phyloP scores from a whole-genome alignment of 2,329 filamentous ascomycete species.

The Hymenoscyphus scutula region DNA sequence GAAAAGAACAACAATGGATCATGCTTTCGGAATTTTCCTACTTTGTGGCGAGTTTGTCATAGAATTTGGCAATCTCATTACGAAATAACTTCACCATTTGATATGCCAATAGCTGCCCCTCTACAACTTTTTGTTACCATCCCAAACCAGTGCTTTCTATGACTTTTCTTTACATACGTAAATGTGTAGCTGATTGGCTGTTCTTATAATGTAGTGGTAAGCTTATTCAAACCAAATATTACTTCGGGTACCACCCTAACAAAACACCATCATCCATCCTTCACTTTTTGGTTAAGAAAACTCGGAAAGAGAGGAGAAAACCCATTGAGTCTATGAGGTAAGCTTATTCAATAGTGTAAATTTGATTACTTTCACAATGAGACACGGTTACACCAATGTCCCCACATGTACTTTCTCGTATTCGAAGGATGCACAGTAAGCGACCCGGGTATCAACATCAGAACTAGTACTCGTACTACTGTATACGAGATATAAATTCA shows the following conservation, averaged over 20 bases:
- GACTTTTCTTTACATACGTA: neutral
- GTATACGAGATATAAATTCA: neutral
- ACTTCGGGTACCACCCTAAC: neutral
- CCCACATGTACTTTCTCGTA: neutral
- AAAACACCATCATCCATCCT: too few relatives aligned
- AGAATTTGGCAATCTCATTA: neutral
- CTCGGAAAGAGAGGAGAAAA: neutral
- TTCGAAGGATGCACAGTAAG: conserved; percentile 1
- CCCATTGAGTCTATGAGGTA: neutral
- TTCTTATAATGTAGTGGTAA: neutral
- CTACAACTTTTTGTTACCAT: neutral
- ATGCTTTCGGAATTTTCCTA: too few relatives aligned
- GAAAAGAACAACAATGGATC: too few relatives aligned
- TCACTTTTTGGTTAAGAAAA: too few relatives aligned
- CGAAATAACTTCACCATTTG: neutral
- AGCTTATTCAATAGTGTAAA: neutral
- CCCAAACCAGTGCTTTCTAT: neutral
- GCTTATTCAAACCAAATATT: neutral
- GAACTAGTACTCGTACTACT: neutral
- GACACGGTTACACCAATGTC: neutral
- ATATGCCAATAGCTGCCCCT: too few relatives aligned
- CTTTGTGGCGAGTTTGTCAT: neutral
- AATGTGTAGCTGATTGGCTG: neutral
- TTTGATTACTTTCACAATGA: neutral
- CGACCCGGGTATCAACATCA: neutral